These are phyloP conservation scores for Aspergillus costaricaensis DNA, from an alignment of 2,329 filamentous ascomycete genomes.

Conservation along the genomic window DNA sequence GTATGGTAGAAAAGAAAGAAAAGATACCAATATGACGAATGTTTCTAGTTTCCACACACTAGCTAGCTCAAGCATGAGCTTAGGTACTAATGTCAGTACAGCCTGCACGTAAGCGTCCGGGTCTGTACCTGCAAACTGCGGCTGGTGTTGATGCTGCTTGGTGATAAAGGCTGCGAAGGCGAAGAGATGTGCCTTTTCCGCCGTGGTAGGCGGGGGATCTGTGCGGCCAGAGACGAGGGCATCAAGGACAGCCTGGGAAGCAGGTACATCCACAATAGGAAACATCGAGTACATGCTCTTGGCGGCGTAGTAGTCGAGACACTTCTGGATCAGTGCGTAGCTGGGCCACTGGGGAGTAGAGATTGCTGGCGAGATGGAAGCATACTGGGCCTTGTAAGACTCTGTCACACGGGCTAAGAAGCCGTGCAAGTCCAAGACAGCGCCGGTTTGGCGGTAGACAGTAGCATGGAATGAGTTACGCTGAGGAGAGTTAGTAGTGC, in stretches of 20 bases:
- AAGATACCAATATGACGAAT: slow-evolving; percentile 25
- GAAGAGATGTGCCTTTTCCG: slow-evolving; percentile 20
- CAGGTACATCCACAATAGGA: slow-evolving; percentile 23
- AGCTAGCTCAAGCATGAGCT: slow-evolving; percentile 20
- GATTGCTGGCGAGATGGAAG: slow-evolving; percentile 2
- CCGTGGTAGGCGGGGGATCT: slow-evolving; percentile 12
- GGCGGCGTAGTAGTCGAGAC: slow-evolving; percentile 22
- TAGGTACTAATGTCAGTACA: slow-evolving; percentile 22
- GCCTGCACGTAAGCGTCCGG: slow-evolving; percentile 25
- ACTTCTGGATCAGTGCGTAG: neutral
- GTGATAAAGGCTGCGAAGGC: slow-evolving; percentile 30
- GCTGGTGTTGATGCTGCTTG: slow-evolving; percentile 23
- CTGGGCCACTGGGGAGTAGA: neutral
- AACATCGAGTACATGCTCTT: slow-evolving; percentile 28
- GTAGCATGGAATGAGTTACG: slow-evolving; percentile 14
- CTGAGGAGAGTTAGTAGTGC: neutral
- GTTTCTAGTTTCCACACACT: slow-evolving; percentile 27
- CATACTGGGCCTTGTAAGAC: slow-evolving; percentile 12
- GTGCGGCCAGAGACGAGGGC: slow-evolving; percentile 13
- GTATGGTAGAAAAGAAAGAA: neutral
- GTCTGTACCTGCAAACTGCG: slow-evolving; percentile 22
- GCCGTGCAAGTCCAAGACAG: slow-evolving; percentile 19
- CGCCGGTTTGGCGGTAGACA: slow-evolving; percentile 15
- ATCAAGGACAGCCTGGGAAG: slow-evolving; percentile 18
- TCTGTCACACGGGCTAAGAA: slow-evolving; percentile 14